Percentiles rank a stretch among this genome's conserved stretches.
phyloP scores from a whole-genome alignment of 371 early-diverging fungal genomes.

The Rhizoclosmatium hyalinum region DNA sequence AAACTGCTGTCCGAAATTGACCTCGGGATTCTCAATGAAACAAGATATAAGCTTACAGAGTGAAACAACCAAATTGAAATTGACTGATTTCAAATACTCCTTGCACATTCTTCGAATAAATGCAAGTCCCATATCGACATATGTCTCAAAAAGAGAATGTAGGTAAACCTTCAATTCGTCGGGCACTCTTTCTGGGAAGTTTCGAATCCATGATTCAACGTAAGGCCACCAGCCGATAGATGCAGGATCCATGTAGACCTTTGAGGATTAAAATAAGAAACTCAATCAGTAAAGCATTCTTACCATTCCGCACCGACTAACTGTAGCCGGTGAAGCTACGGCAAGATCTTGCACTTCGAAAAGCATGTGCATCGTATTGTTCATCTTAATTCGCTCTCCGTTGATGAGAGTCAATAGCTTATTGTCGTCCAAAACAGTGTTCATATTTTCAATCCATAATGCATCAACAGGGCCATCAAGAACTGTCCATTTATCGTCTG shows the following conservation, averaged over 20 bases:
- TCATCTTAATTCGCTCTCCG: slow-evolving; percentile 64
- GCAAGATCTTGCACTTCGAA: slow-evolving; percentile 62
- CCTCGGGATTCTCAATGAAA: slow-evolving; percentile 45
- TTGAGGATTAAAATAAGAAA: neutral
- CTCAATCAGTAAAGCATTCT: neutral
- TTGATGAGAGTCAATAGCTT: slow-evolving; percentile 58
- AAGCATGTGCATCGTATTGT: slow-evolving; percentile 54
- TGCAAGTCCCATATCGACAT: slow-evolving; percentile 48
- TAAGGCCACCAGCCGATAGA: slow-evolving; percentile 56
- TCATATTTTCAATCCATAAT: slow-evolving; percentile 50
- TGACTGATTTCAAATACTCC: slow-evolving; percentile 51
- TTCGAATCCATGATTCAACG: slow-evolving; percentile 49
- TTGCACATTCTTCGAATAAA: slow-evolving; percentile 49
- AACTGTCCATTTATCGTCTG: slow-evolving; percentile 63
- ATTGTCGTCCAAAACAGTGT: slow-evolving; percentile 57
- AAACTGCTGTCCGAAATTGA: slow-evolving; percentile 39
- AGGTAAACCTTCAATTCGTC: slow-evolving; percentile 42
- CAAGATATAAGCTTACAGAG: slow-evolving; percentile 49
- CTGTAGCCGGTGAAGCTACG: slow-evolving; percentile 63
- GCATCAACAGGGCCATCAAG: slow-evolving; percentile 65
- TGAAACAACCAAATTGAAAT: slow-evolving; percentile 50
- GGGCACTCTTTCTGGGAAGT: slow-evolving; percentile 36
- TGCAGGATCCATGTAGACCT: slow-evolving; percentile 57
- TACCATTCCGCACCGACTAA: slow-evolving; percentile 59
- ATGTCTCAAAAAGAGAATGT: slow-evolving; percentile 39